Evolutionary conservation across 129 eudicot genomes (phyloP).

Genomic region (Ambrosia artemisiifolia): DNA sequence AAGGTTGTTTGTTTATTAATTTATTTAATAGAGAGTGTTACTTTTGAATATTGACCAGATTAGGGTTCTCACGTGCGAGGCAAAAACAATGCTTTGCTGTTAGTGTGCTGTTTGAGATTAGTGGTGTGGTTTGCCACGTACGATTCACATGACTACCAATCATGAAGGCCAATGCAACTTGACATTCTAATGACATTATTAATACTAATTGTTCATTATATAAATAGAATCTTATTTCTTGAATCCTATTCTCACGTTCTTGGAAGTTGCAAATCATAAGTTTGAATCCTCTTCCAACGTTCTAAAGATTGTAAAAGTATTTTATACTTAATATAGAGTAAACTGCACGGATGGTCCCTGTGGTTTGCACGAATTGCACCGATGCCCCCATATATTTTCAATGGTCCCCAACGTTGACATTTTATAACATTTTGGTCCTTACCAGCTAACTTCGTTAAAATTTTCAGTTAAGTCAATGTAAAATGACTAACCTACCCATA

Average conservation of each 20-base stretch:
- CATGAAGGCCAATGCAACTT: constrained; percentile 32
- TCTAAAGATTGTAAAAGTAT: too few relatives aligned
- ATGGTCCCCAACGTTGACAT: too few relatives aligned
- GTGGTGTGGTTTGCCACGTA: constrained; percentile 37
- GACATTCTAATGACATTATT: neutral
- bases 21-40: neutral
- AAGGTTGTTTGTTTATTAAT: constrained; percentile 22
- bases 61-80: constrained; percentile 41
- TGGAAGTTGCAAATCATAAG: neutral
- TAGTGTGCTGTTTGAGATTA: constrained; percentile 39
- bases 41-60: constrained; percentile 48
- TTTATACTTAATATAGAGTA: too few relatives aligned
- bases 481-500: too few relatives aligned
- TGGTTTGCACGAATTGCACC: too few relatives aligned
- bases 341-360: too few relatives aligned
- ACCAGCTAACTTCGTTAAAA: too few relatives aligned
- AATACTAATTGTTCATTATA: neutral
- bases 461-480: too few relatives aligned
- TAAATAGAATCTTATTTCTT: neutral
- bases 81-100: constrained; percentile 41
- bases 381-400: too few relatives aligned
- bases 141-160: constrained; percentile 40
- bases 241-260: constrained; percentile 4
- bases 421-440: too few relatives aligned
- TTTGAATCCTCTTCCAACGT: neutral